These are phyloP conservation scores for Exobasidium rhododendri DNA, from an alignment of 1,284 basidiomycete genomes.

Conservation along the genomic window DNA sequence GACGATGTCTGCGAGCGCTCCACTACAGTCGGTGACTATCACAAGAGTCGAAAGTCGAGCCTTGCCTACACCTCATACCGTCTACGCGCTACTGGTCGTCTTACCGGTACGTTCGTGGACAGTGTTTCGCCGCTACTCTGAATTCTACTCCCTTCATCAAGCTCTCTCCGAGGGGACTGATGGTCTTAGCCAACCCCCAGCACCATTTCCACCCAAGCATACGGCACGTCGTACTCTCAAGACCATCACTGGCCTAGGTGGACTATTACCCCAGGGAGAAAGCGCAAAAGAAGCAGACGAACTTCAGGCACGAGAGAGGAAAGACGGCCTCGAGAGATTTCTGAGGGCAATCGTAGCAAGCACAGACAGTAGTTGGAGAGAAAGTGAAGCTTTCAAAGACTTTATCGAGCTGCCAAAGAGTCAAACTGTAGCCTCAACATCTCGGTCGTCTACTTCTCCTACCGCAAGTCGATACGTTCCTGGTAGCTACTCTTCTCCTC, in stretches of 20 bases:
- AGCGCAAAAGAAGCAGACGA: slow-evolving; percentile 18
- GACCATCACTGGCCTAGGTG: slow-evolving; percentile 36
- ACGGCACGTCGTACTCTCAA: slow-evolving; percentile 58
- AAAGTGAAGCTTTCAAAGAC: slow-evolving; percentile 72
- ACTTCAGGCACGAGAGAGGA: slow-evolving; percentile 69
- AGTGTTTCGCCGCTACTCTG: slow-evolving; percentile 87
- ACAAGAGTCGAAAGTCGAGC: slow-evolving; percentile 16
- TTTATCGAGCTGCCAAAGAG: slow-evolving; percentile 75
- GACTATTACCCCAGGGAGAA: slow-evolving; percentile 14
- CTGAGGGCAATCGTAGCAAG: slow-evolving; percentile 77
- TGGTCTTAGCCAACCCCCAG: slow-evolving; percentile 63
- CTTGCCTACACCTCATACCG: slow-evolving; percentile 62
- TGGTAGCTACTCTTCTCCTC: background rate
- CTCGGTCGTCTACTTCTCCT: slow-evolving; percentile 9
- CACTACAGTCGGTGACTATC: slow-evolving; percentile 15
- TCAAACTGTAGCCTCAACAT: slow-evolving; percentile 41
- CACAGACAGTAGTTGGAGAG: slow-evolving; percentile 77
- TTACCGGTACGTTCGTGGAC: slow-evolving; percentile 79
- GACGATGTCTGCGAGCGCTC: slow-evolving; percentile 2
- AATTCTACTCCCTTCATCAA: slow-evolving; percentile 80
- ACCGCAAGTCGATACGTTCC: background rate
- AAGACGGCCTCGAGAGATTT: slow-evolving; percentile 74
- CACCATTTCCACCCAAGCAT: slow-evolving; percentile 75
- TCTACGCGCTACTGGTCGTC: slow-evolving; percentile 71
- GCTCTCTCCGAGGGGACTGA: slow-evolving; percentile 35